Base-by-base conservation (phyloP, 345 rosid genomes). In the Eucalyptus rudis region DNA sequence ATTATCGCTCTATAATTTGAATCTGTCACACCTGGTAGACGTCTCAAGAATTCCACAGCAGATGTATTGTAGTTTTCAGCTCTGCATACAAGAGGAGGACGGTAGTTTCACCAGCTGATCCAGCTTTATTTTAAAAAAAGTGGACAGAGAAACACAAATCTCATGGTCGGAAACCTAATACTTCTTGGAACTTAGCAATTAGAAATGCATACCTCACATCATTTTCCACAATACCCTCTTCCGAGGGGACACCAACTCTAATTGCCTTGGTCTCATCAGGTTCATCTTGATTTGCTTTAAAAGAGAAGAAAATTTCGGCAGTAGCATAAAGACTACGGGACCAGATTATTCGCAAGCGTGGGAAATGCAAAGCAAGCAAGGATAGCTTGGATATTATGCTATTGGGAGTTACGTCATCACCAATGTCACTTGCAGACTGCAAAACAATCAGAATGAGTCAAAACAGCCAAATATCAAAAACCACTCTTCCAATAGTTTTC, bases 301-400 rank as follows among this genome's bases (percentile, higher is more conserved):
- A 93, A 19, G 95, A 91, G 50, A 96, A 93, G 92, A 98, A 98
- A 91, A 97, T 96, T 90, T 98, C 99, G 29, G 98, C 98, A 59
- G 99, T 98, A 43, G 99, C 98, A 92, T 96, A 96, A 88, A 98
- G 93, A 91, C 99, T 95, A 71, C 99, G 97, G 88, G 99, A 98
- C 99, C 99, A 97, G 91, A 98, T 90, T 89, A 97, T 93, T 86
- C 99, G 93, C 91, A 98, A 87, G 88, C 99, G 95, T 49, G 99
- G 99, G 88, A 98, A 97, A 92, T 97, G 99, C 51, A 98, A 91
- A 90, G 91, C 98, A 66, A 98, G 97, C 91, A 98, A 92, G 56
- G 99, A 97, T 59, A 98, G 92, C 96, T 98, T 98, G 31, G 99
- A 98, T 93, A 98, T 95, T 88, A 98, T 94, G 91, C 91, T 98